Evolutionary conservation across 2,329 filamentous ascomycete species (phyloP).

Genomic region (Ophiostoma fasciatum): DNA sequence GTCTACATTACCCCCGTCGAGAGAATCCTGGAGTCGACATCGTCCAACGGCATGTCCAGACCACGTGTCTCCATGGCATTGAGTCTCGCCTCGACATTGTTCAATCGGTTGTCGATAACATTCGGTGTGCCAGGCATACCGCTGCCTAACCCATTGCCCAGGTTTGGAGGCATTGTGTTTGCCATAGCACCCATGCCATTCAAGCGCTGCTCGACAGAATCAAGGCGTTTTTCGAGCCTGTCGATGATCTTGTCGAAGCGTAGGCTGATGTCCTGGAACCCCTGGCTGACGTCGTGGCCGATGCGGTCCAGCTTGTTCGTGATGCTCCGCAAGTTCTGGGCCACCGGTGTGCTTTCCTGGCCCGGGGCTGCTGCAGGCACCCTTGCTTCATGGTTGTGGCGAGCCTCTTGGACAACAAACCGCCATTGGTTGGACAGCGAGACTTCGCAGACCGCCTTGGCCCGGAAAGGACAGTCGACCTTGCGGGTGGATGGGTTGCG

Average conservation of each 20-base stretch:
- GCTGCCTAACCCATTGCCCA: constrained; percentile 17
- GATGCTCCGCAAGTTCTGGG: constrained; percentile 41
- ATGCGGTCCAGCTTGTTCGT: constrained; percentile 46
- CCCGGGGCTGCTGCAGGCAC: constrained; percentile 37
- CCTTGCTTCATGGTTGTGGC: constrained; percentile 47
- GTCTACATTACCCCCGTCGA: constrained; percentile 21
- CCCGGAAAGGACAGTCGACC: constrained; percentile 48
- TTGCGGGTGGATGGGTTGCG: constrained; percentile 48
- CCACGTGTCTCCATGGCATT: constrained; percentile 22
- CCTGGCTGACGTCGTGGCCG: constrained; percentile 39
- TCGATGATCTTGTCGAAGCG: constrained; percentile 34
- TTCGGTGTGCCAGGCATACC: constrained; percentile 14
- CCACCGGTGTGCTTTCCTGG: constrained; percentile 42
- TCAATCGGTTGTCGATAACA: constrained; percentile 17
- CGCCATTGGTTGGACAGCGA: constrained; percentile 49
- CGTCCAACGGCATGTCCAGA: constrained; percentile 24
- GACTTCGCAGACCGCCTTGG: constrained; percentile 49
- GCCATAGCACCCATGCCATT: constrained; percentile 7
- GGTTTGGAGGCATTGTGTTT: constrained; percentile 6
- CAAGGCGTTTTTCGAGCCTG: constrained; percentile 38
- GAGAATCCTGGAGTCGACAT: constrained; percentile 24
- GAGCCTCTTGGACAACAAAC: constrained; percentile 44
- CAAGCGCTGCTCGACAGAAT: constrained; percentile 30
- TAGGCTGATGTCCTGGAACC: constrained; percentile 34
- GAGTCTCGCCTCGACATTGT: constrained; percentile 22